Evolutionary conservation across 495 filamentous ascomycete species (phyloP).

Genomic region (Aspergillus bridgeri): DNA sequence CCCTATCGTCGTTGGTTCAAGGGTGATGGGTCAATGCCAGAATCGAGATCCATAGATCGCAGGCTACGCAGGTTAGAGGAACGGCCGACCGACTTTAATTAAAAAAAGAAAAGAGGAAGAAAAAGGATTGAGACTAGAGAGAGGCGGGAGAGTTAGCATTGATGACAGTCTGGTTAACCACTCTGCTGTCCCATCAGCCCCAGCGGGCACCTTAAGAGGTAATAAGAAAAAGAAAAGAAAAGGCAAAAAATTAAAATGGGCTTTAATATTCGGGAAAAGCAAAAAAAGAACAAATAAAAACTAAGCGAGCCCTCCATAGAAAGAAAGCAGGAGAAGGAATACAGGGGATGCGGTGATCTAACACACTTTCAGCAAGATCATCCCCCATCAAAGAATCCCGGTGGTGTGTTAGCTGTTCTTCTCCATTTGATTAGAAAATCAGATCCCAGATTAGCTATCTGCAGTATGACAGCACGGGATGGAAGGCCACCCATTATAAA

Average conservation of each 20-base stretch:
- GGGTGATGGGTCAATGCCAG: conserved; percentile 7
- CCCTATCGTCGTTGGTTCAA: conserved; percentile 1
- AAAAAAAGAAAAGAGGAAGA: conserved; percentile 4
- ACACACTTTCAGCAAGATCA: background rate
- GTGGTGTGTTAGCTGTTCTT: background rate
- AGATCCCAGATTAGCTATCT: conserved; percentile 3
- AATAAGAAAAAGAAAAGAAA: background rate
- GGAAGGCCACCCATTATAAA: background rate
- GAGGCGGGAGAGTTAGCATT: conserved; percentile 5
- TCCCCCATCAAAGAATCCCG: background rate
- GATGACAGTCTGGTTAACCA: background rate
- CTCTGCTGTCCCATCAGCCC: conserved; percentile 7
- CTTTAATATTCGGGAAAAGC: background rate
- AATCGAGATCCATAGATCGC: conserved; percentile 24
- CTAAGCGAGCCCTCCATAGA: background rate
- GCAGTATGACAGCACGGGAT: background rate
- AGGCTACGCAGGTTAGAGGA: conserved; percentile 22
- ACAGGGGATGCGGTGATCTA: conserved; percentile 1
- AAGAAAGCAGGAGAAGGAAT: background rate
- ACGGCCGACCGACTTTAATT: conserved; percentile 19
- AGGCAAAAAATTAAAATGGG: background rate
- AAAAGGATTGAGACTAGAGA: conserved; percentile 7
- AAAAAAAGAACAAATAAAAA: background rate
- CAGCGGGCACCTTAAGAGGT: conserved; percentile 3
- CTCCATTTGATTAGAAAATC: background rate